Evolutionary conservation across 306 rosid species (phyloP).

Genomic region (Vicia villosa): DNA sequence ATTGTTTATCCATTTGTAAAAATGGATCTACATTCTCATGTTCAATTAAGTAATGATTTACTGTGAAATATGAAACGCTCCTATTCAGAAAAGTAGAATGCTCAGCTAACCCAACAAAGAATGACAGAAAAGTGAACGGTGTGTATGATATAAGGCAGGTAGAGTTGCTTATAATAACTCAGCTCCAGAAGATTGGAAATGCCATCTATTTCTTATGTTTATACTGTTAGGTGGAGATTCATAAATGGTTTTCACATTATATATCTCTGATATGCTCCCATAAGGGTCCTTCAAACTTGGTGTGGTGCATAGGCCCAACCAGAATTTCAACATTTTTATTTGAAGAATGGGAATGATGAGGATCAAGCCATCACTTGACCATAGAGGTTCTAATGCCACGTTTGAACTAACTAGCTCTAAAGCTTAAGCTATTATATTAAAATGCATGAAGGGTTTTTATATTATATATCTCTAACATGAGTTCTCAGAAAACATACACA

Average conservation of each 20-base stretch:
- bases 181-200: constrained; percentile 24
- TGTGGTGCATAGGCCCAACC: background rate
- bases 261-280: background rate
- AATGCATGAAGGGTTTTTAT: background rate
- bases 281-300: background rate
- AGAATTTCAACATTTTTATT: background rate
- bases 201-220: background rate
- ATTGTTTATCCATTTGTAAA: constrained; percentile 9
- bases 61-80: constrained; percentile 17
- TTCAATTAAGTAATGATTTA: constrained; percentile 31
- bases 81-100: constrained; percentile 21
- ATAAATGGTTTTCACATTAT: background rate
- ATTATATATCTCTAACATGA: too few species aligned
- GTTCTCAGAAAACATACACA: constrained; percentile 29
- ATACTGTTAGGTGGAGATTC: background rate
- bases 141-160: constrained; percentile 22
- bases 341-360: background rate
- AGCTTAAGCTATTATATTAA: background rate
- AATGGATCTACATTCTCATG: constrained; percentile 12
- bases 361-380: background rate
- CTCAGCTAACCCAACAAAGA: constrained; percentile 27
- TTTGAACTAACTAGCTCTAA: constrained; percentile 2
- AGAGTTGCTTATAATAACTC: constrained; percentile 28
- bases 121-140: constrained; percentile 23
- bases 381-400: background rate